Base-by-base conservation (phyloP, 192 early-diverging fungal genomes). In the Linnemannia elongata region DNA sequence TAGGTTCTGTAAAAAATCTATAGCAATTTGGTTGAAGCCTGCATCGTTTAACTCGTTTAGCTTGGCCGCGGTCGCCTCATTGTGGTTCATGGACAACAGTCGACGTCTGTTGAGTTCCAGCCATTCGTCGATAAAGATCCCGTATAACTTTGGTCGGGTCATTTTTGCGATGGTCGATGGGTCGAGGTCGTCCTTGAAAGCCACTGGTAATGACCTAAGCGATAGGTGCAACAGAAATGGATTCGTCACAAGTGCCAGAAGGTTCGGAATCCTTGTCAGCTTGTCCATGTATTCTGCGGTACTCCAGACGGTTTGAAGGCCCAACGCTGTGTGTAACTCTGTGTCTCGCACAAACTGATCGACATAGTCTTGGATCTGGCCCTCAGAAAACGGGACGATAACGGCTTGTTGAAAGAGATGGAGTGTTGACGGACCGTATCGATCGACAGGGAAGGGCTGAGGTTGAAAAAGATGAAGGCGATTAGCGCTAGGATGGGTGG, bases 301-400 rank as follows among this genome's bases (percentile, higher is more conserved):
- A 42, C 69, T 79, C 78, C 78, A 79, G 49, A 60, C 33, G 5
- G 35, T 4, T 20, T 17, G 36, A 72, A 52, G 35, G 22, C 30
- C 2, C 6, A 79, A 24, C 27, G 9, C 13, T 60, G 0, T 72
- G 47, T 72, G 47, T 20, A 57, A 22, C 52, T 42, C 69, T 60
- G 42, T 18, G 52, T 54, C 69, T 60, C 4, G 69, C 69, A 72
- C 69, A 72, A 60, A 60, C 33, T 79, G 78, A 41, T 79, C 69
- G 38, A 79, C 78, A 42, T 79, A 79, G 39, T 60, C 70, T 27
- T 72, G 41, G 78, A 79, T 72, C 70, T 79, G 78, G 49, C 17
- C 20, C 3, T 12, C 27, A 4, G 69, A 72, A 42, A 79, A 79
- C 8, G 78, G 69, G 35, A 79, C 69, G 22, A 79, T 57, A n/a